phyloP scores from a whole-genome alignment of 345 rosid genomes.

The Eucalyptus sp. region DNA sequence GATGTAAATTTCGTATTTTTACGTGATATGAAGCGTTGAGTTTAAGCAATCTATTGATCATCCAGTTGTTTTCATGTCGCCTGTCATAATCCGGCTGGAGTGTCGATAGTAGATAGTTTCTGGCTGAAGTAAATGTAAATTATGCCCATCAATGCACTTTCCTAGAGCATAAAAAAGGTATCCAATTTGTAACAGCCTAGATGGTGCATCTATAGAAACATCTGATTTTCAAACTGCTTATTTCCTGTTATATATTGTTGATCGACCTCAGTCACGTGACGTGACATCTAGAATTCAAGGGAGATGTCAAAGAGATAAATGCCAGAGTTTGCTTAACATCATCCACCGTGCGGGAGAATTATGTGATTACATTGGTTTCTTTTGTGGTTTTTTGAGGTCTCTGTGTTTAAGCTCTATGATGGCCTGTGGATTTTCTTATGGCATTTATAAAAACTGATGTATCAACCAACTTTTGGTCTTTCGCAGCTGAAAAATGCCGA shows the following conservation, averaged over 20 bases:
- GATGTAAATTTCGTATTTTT: not conserved
- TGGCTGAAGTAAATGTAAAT: not conserved
- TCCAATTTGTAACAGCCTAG: not conserved
- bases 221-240: not conserved
- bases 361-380: not conserved
- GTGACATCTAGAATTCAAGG: not conserved
- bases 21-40: not conserved
- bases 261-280: not conserved
- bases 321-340: not conserved
- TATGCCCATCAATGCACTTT: not conserved
- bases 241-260: not conserved
- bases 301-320: not conserved
- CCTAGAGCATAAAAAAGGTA: not conserved
- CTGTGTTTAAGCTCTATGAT: not conserved
- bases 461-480: not conserved
- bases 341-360: not conserved
- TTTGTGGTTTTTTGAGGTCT: not conserved
- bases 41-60: not conserved
- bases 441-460: not conserved
- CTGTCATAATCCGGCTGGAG: not conserved
- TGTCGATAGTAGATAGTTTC: not conserved
- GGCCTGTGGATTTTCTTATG: not conserved
- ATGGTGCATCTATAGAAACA: not conserved
- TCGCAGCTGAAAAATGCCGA: slow-evolving; percentile 82
- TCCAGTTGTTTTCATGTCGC: not conserved